phyloP scores from a whole-genome alignment of 768 basidiomycete species.

The Sarcodon aspratus region DNA sequence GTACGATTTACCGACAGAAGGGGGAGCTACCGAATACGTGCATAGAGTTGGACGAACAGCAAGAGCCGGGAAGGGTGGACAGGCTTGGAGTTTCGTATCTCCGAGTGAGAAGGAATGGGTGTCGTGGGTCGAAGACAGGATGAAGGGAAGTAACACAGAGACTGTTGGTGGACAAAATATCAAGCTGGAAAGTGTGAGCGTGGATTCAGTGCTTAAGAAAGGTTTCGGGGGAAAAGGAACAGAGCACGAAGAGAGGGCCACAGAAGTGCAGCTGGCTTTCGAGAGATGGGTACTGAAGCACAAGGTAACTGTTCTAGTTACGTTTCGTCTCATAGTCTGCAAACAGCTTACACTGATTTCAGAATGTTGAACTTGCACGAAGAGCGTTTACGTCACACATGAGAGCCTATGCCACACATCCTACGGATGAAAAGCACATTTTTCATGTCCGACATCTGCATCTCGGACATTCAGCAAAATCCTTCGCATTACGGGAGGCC shows the following conservation, averaged over 20 bases:
- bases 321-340: constrained; percentile 1
- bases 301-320: constrained; percentile 34
- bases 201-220: constrained; percentile 59
- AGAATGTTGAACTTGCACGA: constrained; percentile 74
- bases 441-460: constrained; percentile 95
- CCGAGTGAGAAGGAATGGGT: constrained; percentile 89
- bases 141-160: constrained; percentile 40
- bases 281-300: constrained; percentile 82
- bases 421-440: constrained; percentile 88
- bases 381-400: constrained; percentile 88
- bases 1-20: constrained; percentile 96
- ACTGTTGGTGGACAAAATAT: constrained; percentile 21
- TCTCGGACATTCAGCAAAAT: constrained; percentile 87
- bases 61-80: constrained; percentile 89
- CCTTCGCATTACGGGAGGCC: constrained; percentile 84
- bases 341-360: constrained; percentile 1
- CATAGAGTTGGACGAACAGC: constrained; percentile 97
- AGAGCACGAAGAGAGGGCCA: constrained; percentile 85
- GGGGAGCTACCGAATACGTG: constrained; percentile 91
- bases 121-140: constrained; percentile 76
- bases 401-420: constrained; percentile 96
- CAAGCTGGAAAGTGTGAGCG: constrained; percentile 43
- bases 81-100: constrained; percentile 88
- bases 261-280: constrained; percentile 89
- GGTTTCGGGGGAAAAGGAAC: constrained; percentile 80